Base-by-base conservation (phyloP, 352 stramenopile species). In the Globisporangium canariense region DNA sequence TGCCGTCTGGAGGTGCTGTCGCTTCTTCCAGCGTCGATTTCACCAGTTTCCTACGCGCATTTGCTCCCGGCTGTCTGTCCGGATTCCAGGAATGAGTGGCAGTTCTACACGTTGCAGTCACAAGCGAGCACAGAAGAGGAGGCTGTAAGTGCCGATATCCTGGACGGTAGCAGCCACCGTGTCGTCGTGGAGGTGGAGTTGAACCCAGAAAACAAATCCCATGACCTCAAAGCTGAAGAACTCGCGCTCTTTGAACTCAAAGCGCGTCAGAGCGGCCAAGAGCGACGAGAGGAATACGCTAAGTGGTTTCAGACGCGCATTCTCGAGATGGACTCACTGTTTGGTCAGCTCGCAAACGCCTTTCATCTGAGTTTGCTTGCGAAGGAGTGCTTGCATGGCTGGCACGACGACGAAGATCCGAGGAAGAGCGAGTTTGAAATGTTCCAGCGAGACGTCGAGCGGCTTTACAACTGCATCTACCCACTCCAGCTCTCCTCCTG, bases 381-480 rank as follows among this genome's bases (percentile, higher is more conserved):
- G 10, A 56, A 38, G 2, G 73, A 64, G 38, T 83, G 71, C 64
- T 43, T 86, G 55, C 62, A 56, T 20, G 61, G 58, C 53, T 79
- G 71, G 66, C 57, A 46, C 14, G 72, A 79, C 25, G 53, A 61
- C 5, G 4, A 28, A 28, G 7, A 46, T 34, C 18, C 18, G 30
- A 58, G n/a, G 32, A 83, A 79, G 36, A 69, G 61, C 10, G 60
- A 71, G 14, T 67, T 89, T 45, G 67, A 81, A 4, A 69, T 79
- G 1, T 84, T 93, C 46, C 56, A 86, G 47, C 36, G 73, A 25
- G 66, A 83, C 41, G 81, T 76, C 5, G 78, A 93, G 57, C 72
- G 79, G 1, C 69, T 93, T 18, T 85, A 83, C 68, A 80, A 77
- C 54, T 90, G 77, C 36, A 74, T 86, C 3, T 81, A 91, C 55